Conservation (phyloP, 164 flowering plant species). For the Stephania japonica region DNA sequence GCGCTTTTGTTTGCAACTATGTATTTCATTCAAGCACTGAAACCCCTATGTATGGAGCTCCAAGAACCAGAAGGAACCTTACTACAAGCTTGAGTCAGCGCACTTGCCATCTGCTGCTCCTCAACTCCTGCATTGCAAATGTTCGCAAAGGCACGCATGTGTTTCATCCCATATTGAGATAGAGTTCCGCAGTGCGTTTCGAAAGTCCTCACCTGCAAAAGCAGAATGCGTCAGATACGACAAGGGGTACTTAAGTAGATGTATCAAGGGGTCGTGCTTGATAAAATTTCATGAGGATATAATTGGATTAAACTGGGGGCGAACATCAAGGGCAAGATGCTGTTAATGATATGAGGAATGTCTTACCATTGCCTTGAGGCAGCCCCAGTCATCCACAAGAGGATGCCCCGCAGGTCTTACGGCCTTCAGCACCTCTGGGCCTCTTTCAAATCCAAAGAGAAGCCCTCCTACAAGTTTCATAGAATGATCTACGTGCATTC, state of each 20-base stretch:
- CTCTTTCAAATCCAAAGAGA: slow-evolving; percentile 60
- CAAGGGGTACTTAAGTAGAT: background rate
- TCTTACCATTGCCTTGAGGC: slow-evolving; percentile 76
- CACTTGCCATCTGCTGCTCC: slow-evolving; percentile 60
- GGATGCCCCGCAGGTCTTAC: slow-evolving; percentile 68
- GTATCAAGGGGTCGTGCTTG: background rate
- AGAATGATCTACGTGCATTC: slow-evolving; percentile 60
- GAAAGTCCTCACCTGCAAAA: slow-evolving; percentile 70
- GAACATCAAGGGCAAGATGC: background rate
- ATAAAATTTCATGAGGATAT: background rate
- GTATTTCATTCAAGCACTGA: slow-evolving; percentile 54
- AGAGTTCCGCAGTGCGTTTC: slow-evolving; percentile 80
- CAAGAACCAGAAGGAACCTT: slow-evolving; percentile 49
- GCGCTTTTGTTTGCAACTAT: too few species aligned
- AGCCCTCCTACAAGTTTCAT: slow-evolving; percentile 61
- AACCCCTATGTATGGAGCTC: slow-evolving; percentile 67
- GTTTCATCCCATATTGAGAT: slow-evolving; percentile 88
- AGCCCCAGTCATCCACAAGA: slow-evolving; percentile 82
- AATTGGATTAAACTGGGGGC: background rate
- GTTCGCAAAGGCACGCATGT: slow-evolving; percentile 82
- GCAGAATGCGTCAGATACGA: background rate
- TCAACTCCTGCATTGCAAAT: slow-evolving; percentile 76
- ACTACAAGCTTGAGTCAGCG: slow-evolving; percentile 65
- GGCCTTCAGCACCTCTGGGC: slow-evolving; percentile 42
- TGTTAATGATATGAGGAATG: background rate